A percentile compares a stretch with the other conserved stretches of the same genome.
phyloP scores from a whole-genome alignment of 2,329 filamentous ascomycete genomes.

The Aspergillus costaricaensis region DNA sequence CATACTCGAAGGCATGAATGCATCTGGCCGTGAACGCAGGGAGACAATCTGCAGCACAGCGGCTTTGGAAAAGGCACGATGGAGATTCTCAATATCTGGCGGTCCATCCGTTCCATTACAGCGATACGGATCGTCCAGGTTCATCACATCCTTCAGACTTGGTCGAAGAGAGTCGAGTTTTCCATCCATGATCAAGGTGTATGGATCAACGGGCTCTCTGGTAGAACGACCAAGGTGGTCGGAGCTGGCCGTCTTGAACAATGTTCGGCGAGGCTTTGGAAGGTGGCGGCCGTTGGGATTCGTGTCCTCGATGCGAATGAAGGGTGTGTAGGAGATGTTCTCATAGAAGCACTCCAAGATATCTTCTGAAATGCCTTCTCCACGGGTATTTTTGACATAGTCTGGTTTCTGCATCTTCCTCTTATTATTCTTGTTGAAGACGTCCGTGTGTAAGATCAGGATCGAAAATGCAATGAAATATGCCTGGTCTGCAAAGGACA shows the following conservation, averaged over 20 bases:
- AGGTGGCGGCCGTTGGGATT: conserved; percentile 70
- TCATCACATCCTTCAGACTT: conserved; percentile 87
- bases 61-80: conserved; percentile 86
- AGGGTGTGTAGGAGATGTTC: conserved; percentile 97
- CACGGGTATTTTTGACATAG: conserved; percentile 91
- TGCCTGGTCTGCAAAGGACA: conserved; percentile 69
- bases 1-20: conserved; percentile 87
- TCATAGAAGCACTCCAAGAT: conserved; percentile 96
- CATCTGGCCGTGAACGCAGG: conserved; percentile 86
- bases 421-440: conserved; percentile 99
- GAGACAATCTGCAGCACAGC: conserved; percentile 94
- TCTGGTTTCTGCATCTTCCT: conserved; percentile 97
- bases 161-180: conserved; percentile 82
- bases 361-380: conserved; percentile 90
- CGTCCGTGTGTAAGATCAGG: conserved; percentile 92
- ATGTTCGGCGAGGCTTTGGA: conserved; percentile 69
- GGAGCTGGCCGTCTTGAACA: conserved; percentile 66
- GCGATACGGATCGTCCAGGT: conserved; percentile 86
- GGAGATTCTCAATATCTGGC: conserved; percentile 77
- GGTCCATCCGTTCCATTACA: conserved; percentile 76
- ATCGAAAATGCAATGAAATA: conserved; percentile 98
- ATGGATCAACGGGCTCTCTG: conserved; percentile 91
- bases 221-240: conserved; percentile 66
- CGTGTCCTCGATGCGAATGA: conserved; percentile 95
- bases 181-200: conserved; percentile 87